Conservation (phyloP, 306 rosid genomes). For the Ochetophila trinervis region DNA sequence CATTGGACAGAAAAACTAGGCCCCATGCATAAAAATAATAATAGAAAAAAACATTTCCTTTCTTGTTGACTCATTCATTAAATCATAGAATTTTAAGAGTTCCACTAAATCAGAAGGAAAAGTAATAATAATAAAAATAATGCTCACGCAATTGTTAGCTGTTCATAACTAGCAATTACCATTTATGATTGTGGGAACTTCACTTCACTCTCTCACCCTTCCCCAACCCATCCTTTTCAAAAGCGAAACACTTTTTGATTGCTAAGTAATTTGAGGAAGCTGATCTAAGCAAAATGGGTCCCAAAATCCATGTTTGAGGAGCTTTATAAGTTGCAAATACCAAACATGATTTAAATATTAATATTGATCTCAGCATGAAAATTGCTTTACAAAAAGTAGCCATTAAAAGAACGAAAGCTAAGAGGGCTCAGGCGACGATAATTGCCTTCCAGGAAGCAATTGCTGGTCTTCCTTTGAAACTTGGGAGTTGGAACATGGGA, state of each 20-base stretch:
- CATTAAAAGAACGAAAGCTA: not conserved
- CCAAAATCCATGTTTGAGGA: conserved; percentile 29
- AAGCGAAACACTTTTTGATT: conserved; percentile 2
- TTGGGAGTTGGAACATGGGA: not conserved
- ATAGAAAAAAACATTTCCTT: not conserved
- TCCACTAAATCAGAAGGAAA: conserved; percentile 18
- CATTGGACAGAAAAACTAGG: not conserved
- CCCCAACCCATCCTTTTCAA: conserved; percentile 15
- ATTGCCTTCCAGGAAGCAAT: conserved; percentile 15
- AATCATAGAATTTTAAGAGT: conserved; percentile 13
- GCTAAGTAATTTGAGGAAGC: conserved; percentile 13
- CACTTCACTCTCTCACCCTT: conserved; percentile 5
- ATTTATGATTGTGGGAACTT: conserved; percentile 25
- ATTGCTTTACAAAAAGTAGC: not conserved
- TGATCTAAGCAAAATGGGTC: conserved; percentile 45
- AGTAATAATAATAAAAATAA: conserved; percentile 2
- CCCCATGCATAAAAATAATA: conserved; percentile 27
- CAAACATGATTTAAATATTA: conserved; percentile 24
- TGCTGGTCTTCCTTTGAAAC: conserved; percentile 10
- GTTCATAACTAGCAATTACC: conserved; percentile 10
- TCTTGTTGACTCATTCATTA: conserved; percentile 12
- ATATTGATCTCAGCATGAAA: conserved; percentile 4
- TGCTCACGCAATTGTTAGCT: conserved; percentile 30
- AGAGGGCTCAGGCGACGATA: not conserved
- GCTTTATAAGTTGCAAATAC: conserved; percentile 25